Evolutionary conservation across 2,329 filamentous ascomycete species (phyloP).

Genomic region (Aspergillus brasiliensis): DNA sequence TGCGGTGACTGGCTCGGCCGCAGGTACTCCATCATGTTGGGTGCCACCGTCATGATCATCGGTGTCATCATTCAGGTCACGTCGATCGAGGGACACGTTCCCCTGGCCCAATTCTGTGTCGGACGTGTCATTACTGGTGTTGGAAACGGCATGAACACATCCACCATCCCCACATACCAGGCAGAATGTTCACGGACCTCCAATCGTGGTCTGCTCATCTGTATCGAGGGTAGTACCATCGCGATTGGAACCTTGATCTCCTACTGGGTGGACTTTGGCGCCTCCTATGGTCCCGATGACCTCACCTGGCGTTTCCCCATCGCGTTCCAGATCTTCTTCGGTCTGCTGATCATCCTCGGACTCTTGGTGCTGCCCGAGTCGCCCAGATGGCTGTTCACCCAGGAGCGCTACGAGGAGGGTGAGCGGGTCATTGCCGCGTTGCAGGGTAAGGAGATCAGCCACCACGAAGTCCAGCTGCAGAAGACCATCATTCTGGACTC

Average conservation of each 20-base stretch:
- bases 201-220: conserved; percentile 39
- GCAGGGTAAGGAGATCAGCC: conserved; percentile 27
- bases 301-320: conserved; percentile 50
- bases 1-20: conserved; percentile 36
- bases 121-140: conserved; percentile 42
- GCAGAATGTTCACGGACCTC: conserved; percentile 38
- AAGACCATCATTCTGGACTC: conserved; percentile 64
- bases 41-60: conserved; percentile 51
- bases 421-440: conserved; percentile 52
- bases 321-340: conserved; percentile 52
- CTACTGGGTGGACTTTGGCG: conserved; percentile 41
- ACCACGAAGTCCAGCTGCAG: conserved; percentile 43
- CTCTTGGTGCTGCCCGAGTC: conserved; percentile 51
- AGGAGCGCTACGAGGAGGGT: conserved; percentile 51
- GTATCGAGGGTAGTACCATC: conserved; percentile 37
- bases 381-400: conserved; percentile 56
- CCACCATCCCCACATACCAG: conserved; percentile 45
- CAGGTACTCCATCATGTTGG: conserved; percentile 53
- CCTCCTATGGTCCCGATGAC: conserved; percentile 34
- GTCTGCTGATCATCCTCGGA: conserved; percentile 23
- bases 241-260: conserved; percentile 36
- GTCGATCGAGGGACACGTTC: conserved; percentile 26
- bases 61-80: conserved; percentile 34
- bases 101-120: conserved; percentile 45
- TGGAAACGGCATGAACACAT: conserved; percentile 41